Evolutionary conservation across 164 flowering plant species (phyloP), one percentile per base, ranked within the genome.

Genomic region (Amborella trichopoda): DNA sequence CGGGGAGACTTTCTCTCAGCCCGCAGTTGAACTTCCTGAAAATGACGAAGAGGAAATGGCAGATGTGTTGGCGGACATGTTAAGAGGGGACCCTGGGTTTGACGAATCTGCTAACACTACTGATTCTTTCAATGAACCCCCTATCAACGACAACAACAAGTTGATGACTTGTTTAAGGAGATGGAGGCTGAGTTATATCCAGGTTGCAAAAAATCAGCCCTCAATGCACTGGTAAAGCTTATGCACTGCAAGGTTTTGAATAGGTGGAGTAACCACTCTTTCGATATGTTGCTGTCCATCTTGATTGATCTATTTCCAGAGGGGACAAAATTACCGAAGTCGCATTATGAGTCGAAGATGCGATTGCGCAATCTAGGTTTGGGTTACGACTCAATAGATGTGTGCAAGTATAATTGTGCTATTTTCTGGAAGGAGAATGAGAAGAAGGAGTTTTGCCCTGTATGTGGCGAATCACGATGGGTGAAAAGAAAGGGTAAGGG

Each of bases 401-500:
- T 28, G n/a, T 50, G 44, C 19, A 5, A 16, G 13, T 25, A 39
- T 40, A 26, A 40, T 18, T 39, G 16, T 18, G 19, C 28, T 11
- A 23, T 27, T 13, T 48, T 21, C n/a, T 46, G 28, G 26, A 48
- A 48, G 41, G 17, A 48, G 24, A 14, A 21, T 33, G 27, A 33
- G n/a, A 1, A 43, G 2, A 24, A 23, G 3, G 27, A 43, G 13
- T 2, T 3, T n/a, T 42, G 46, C 25, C 25, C 6, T 21, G 2
- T 2, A 21, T 42, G 46, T 12, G 13, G 16, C 2, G 2, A 21
- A 2, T 21, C 46, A 3, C 10, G 26, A 22, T 42, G 26, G 3
- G 25, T 23, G 25, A 21, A 8, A 3, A 5, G 8, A 8, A 10
- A 9, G 3, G 43, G 20, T 6, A 40, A 40, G 5, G 19, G 43